These are phyloP conservation scores for Chytriomyces sp. DNA, from an alignment of 192 early-diverging fungal species.

Conservation along the genomic window DNA sequence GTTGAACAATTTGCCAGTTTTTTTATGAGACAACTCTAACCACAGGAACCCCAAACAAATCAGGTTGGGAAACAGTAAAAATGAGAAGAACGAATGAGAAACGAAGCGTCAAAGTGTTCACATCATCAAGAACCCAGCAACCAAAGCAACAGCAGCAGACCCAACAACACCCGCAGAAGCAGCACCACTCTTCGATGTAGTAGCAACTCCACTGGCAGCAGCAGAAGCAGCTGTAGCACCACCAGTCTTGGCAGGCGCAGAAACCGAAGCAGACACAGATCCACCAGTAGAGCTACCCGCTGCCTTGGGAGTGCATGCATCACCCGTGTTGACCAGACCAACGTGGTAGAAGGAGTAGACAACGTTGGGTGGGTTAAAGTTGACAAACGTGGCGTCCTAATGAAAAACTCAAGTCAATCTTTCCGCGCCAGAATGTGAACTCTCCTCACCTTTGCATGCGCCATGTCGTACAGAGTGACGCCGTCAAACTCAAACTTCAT, in stretches of 20 bases:
- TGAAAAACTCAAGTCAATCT: no score
- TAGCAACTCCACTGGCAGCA: not conserved
- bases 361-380: slow-evolving; percentile 24
- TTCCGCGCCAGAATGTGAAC: no score
- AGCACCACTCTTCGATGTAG: not conserved
- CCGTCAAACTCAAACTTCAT: slow-evolving; percentile 24
- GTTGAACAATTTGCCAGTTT: not conserved
- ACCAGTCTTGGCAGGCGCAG: not conserved
- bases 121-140: not conserved
- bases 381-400: slow-evolving; percentile 29
- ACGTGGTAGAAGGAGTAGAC: slow-evolving; percentile 25
- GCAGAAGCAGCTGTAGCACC: not conserved
- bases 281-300: not conserved
- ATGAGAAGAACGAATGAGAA: not conserved
- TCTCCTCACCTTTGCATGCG: slow-evolving; percentile 10
- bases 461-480: slow-evolving; percentile 4
- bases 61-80: not conserved
- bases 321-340: slow-evolving; percentile 15
- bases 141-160: not conserved
- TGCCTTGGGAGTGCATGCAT: not conserved
- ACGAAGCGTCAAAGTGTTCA: not conserved
- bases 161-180: not conserved
- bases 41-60: not conserved
- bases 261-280: not conserved
- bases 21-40: not conserved